Evolutionary conservation across 768 basidiomycete genomes (phyloP).

Genomic region (Suillus decipiens): DNA sequence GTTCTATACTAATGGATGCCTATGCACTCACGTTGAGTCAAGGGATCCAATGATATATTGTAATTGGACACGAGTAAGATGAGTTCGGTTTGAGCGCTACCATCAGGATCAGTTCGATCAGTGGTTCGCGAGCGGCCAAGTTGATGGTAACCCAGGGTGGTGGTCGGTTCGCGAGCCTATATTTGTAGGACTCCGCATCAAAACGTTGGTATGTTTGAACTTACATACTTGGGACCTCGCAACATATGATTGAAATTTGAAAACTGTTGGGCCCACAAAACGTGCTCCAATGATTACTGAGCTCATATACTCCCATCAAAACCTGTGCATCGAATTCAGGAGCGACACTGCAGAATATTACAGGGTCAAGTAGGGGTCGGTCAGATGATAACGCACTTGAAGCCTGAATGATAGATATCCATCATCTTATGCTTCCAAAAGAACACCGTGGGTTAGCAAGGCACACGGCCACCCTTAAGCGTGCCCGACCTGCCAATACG

Average conservation of each 20-base stretch:
- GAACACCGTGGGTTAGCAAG: neutral
- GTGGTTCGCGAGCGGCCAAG: constrained; percentile 3
- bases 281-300: neutral
- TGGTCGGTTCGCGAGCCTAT: neutral
- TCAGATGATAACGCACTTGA: constrained; percentile 1
- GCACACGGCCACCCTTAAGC: neutral
- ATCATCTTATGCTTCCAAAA: neutral
- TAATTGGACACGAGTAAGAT: neutral
- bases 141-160: neutral
- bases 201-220: neutral
- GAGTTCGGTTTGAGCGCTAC: neutral
- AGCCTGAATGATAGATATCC: neutral
- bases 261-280: neutral
- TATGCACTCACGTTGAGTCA: neutral
- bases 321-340: no score
- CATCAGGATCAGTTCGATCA: neutral
- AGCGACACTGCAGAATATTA: neutral
- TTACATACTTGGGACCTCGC: neutral
- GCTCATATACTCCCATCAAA: no score
- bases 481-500: neutral
- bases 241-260: neutral
- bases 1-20: neutral
- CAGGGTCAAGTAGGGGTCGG: neutral
- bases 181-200: neutral
- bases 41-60: neutral